Evolutionary conservation across 345 rosid species (phyloP).

Genomic region (Leavenworthia alabamica): DNA sequence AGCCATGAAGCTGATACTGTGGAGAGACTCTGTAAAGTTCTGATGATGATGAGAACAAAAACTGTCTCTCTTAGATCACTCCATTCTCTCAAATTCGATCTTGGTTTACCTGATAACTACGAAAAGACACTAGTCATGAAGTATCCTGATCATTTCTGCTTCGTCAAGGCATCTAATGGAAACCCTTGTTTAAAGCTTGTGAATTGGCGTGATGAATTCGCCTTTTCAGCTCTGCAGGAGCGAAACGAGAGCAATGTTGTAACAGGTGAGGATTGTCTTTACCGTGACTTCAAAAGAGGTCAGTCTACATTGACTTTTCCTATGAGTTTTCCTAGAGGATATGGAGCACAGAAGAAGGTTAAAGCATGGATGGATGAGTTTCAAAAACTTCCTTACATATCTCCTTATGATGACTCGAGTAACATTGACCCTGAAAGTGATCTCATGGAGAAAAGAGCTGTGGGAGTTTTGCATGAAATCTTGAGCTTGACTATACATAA

Average conservation of each 20-base stretch:
- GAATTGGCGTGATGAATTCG: conserved; percentile 57
- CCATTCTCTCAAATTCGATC: conserved; percentile 75
- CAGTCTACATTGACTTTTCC: conserved; percentile 60
- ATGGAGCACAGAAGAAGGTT: conserved; percentile 90
- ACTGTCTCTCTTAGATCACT: conserved; percentile 60
- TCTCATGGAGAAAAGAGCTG: conserved; percentile 95
- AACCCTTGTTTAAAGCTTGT: conserved; percentile 48
- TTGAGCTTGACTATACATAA: conserved; percentile 86
- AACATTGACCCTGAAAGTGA: conserved; percentile 71
- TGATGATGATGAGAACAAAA: conserved; percentile 83
- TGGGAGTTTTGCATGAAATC: conserved; percentile 85
- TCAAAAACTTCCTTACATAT: conserved; percentile 86
- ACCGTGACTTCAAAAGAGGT: conserved; percentile 68
- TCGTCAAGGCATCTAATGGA: conserved; percentile 56
- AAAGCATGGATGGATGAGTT: conserved; percentile 96
- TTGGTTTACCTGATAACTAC: conserved; percentile 75
- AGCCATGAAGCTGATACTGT: conserved; percentile 56
- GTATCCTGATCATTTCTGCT: conserved; percentile 55
- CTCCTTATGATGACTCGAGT: conserved; percentile 79
- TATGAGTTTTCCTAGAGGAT: conserved; percentile 90
- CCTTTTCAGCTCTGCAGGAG: conserved; percentile 63
- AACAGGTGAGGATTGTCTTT: conserved; percentile 38
- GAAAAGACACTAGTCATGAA: conserved; percentile 57
- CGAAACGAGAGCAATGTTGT: conserved; percentile 39
- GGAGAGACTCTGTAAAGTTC: conserved; percentile 71